Percentiles rank a stretch among this genome's conserved stretches.
Conservation (phyloP, 805 yeast species). For the Yamadazyma sp. region DNA sequence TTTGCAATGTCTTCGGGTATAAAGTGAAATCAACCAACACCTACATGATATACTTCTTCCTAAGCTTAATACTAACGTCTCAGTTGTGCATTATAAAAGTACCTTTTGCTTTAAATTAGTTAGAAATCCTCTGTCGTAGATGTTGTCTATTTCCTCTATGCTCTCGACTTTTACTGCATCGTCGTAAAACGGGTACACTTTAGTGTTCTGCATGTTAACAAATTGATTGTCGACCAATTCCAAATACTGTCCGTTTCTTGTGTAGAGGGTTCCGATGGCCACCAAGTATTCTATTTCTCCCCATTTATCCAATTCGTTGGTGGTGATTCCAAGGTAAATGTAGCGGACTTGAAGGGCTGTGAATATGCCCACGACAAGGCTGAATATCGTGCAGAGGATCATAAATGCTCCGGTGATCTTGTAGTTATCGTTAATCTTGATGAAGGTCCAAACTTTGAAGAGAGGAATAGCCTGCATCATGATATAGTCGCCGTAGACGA, state of each 20-base stretch:
- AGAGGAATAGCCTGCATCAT: slow-evolving; percentile 5
- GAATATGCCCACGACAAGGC: slow-evolving; percentile 39
- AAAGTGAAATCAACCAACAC: slow-evolving; percentile 48
- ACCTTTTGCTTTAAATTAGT: slow-evolving; percentile 32
- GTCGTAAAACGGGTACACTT: slow-evolving; percentile 3
- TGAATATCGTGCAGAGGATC: slow-evolving; percentile 38
- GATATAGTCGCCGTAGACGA: slow-evolving; percentile 44
- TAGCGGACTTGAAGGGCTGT: slow-evolving; percentile 47
- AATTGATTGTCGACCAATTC: slow-evolving; percentile 19
- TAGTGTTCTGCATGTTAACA: slow-evolving; percentile 14
- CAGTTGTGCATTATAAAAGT: not conserved
- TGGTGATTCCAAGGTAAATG: slow-evolving; percentile 67
- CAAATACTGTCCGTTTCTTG: slow-evolving; percentile 20
- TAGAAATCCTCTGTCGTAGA: slow-evolving; percentile 52
- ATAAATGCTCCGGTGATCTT: slow-evolving; percentile 44
- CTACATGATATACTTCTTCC: slow-evolving; percentile 29
- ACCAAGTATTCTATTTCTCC: slow-evolving; percentile 53
- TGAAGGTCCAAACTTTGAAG: slow-evolving; percentile 19
- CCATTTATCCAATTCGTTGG: slow-evolving; percentile 78
- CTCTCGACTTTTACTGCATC: slow-evolving; percentile 7
- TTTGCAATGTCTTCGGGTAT: slow-evolving; percentile 36
- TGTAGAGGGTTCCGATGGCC: slow-evolving; percentile 26
- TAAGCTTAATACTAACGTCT: slow-evolving; percentile 4
- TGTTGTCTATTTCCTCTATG: slow-evolving; percentile 26
- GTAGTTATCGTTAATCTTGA: slow-evolving; percentile 28